A percentile compares a stretch with the other conserved stretches of the same genome.
Evolutionary conservation across 306 rosid species (phyloP).

Genomic region (Mucuna pruriens): DNA sequence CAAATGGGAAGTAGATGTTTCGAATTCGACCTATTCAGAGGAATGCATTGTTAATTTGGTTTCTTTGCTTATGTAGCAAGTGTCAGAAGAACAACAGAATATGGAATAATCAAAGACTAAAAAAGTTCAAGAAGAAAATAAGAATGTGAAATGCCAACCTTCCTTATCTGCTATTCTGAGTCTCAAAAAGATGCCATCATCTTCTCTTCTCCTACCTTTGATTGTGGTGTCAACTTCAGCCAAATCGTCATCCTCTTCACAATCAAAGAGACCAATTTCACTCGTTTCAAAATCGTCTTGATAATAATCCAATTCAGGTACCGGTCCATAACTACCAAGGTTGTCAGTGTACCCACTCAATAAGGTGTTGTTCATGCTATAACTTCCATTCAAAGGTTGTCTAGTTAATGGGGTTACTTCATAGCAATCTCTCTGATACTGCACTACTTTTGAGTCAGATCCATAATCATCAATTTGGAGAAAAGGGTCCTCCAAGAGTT

Average conservation of each 20-base stretch:
- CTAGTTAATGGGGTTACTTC: conserved; percentile 58
- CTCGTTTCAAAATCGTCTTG: conserved; percentile 48
- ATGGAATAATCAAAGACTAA: conserved; percentile 34
- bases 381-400: conserved; percentile 56
- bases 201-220: conserved; percentile 75
- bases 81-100: neutral
- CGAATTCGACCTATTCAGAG: conserved; percentile 71
- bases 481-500: conserved; percentile 86
- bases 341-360: conserved; percentile 53
- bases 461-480: conserved; percentile 77
- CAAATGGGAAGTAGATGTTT: conserved; percentile 96
- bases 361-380: conserved; percentile 43
- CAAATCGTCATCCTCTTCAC: conserved; percentile 72
- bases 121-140: conserved; percentile 10
- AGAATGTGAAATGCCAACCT: conserved; percentile 58
- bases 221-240: conserved; percentile 71
- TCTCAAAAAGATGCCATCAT: conserved; percentile 82
- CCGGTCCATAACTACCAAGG: conserved; percentile 57
- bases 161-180: conserved; percentile 91
- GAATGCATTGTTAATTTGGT: conserved; percentile 13
- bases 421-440: conserved; percentile 58
- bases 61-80: conserved; percentile 18
- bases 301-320: conserved; percentile 51
- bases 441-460: conserved; percentile 50
- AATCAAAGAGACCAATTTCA: conserved; percentile 71